Evolutionary conservation across 805 yeast species (phyloP).

Genomic region (baker's yeast (Saccharomyces cerevisiae)): DNA sequence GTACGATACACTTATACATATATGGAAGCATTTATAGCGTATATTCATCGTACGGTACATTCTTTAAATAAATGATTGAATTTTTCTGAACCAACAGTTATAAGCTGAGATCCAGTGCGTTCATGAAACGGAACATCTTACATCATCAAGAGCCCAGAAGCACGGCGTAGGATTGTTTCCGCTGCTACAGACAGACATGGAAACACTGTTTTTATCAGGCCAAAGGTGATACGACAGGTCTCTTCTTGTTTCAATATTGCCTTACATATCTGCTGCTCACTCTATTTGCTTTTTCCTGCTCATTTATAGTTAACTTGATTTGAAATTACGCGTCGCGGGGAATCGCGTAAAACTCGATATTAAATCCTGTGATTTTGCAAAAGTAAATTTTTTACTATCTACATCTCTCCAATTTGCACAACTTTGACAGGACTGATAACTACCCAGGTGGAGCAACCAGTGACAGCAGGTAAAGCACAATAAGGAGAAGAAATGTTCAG

Average conservation of each 20-base stretch:
- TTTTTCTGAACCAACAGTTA: too few species aligned
- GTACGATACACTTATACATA: not conserved
- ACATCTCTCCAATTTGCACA: not conserved
- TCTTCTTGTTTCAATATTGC: not conserved
- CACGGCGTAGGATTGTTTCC: not conserved
- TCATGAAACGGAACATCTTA: too few species aligned
- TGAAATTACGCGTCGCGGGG: not conserved
- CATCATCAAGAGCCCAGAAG: too few species aligned
- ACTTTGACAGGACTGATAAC: not conserved
- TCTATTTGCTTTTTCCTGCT: not conserved
- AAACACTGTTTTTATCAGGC: not conserved
- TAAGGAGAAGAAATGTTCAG: conserved; percentile 48
- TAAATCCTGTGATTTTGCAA: not conserved
- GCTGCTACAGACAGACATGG: not conserved
- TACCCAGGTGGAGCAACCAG: not conserved
- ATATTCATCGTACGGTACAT: not conserved
- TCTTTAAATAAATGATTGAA: not conserved
- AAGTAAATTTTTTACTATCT: not conserved
- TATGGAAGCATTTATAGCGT: not conserved
- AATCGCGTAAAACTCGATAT: not conserved
- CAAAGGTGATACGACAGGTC: not conserved
- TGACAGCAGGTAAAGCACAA: not conserved
- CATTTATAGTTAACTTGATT: not conserved
- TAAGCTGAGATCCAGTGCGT: too few species aligned
- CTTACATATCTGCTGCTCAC: not conserved